Evolutionary conservation across 345 rosid genomes (phyloP), one percentile per base, ranked within the genome.

Genomic region (Populus ilicifolia): DNA sequence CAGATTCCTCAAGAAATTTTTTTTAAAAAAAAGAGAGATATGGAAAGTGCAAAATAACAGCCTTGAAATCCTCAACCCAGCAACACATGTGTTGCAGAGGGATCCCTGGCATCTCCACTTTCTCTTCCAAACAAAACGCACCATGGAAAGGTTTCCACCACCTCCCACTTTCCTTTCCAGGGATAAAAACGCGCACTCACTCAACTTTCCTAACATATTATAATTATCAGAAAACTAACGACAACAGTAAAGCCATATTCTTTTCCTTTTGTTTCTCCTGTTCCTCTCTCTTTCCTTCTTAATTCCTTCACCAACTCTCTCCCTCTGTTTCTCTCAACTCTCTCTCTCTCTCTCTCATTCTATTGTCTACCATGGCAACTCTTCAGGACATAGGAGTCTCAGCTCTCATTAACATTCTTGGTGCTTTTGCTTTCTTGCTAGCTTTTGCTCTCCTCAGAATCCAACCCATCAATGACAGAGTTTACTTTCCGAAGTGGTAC

Each of bases 401-500:
- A 67, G 99, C 96, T 16, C 74, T 88, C 30, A 86, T 96, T 25
- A 96, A 96, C 85, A 87, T 91, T 63, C 78, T 96, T 65, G 73
- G 81, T 70, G 96, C 97, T 18, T 86, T 93, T 77, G 86, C 92
- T 2, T 93, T 96, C 82, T 83, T 96, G 50, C 87, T 96, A 5
- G 98, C 98, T 68, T 96, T 96, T 85, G 99, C 98, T 75, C 71
- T 93, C 66, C 85, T 96, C 5, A 87, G 98, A 80, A 83, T 96
- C 70, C 98, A 96, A 73, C 99, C 97, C 29, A 71, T 93, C 73
- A 96, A 96, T 85, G 98, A 96, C 85, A 90, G 99, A 74, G 92
- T 96, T 63, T 96, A 96, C 86, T 95, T 93, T 76, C 87, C 98
- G 11, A 95, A 95, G 78, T 89, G 96, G 98, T 92, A 93, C 80